A percentile compares a stretch with the other conserved stretches of the same genome.
These are phyloP conservation scores for Aureobasidium sp. DNA, from an alignment of 2,329 filamentous ascomycete genomes.

Conservation along the genomic window DNA sequence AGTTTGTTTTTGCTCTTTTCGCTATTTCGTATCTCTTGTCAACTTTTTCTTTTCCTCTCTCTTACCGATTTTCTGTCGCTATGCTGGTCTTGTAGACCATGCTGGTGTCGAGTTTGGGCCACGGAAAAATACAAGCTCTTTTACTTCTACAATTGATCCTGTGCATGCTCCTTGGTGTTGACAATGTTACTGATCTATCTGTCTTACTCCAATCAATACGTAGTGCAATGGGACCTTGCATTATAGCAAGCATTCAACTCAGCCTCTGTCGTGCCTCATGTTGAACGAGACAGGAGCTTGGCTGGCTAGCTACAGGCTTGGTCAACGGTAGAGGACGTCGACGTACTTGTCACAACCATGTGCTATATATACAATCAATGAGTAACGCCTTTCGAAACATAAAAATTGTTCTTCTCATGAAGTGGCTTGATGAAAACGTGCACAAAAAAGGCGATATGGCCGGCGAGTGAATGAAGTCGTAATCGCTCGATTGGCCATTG, in stretches of 20 bases:
- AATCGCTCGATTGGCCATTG: slow-evolving; percentile 5
- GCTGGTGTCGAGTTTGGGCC: neutral
- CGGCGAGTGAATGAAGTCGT: slow-evolving; percentile 3
- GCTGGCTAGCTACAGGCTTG: neutral
- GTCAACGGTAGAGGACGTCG: neutral
- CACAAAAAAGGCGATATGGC: neutral
- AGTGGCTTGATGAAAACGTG: neutral
- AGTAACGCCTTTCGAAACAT: neutral
- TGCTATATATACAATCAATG: neutral
- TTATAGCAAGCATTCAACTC: neutral
- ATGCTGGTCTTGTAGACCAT: neutral
- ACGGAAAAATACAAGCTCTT: slow-evolving; percentile 6
- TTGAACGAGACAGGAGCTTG: neutral
- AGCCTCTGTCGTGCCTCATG: neutral
- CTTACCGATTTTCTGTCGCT: neutral
- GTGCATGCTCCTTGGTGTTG: neutral
- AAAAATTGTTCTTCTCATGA: neutral
- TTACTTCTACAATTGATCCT: neutral
- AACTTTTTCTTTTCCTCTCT: neutral
- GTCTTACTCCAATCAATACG: too few relatives aligned
- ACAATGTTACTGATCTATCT: too few relatives aligned
- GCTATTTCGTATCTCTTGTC: slow-evolving; percentile 11
- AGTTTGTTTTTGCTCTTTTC: slow-evolving; percentile 9
- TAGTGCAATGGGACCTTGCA: neutral
- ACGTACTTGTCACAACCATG: neutral